These are phyloP conservation scores for Schwanniomyces occidentalis DNA, from an alignment of 805 yeast genomes.

Conservation along the genomic window DNA sequence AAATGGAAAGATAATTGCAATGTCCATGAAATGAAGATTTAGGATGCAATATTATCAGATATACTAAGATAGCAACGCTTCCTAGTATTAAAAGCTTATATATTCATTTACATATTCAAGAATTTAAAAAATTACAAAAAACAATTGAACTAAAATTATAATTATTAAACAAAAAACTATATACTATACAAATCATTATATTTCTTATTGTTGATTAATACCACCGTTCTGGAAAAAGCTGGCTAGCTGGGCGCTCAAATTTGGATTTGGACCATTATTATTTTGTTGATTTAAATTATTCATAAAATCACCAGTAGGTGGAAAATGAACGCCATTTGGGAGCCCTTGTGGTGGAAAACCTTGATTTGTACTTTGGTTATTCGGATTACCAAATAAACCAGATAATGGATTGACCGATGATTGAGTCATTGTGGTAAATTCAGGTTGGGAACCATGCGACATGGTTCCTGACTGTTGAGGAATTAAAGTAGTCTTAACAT, in stretches of 20 bases:
- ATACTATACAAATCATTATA: too few species aligned
- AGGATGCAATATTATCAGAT: too few species aligned
- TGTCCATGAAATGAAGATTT: too few species aligned
- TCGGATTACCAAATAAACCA: constrained; percentile 39
- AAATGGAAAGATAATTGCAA: too few species aligned
- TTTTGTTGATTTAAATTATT: constrained; percentile 17
- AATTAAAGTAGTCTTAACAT: constrained; percentile 34
- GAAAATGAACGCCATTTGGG: constrained; percentile 14
- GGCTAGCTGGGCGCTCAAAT: constrained; percentile 40
- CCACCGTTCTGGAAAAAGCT: constrained; percentile 33
- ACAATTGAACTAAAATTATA: too few species aligned
- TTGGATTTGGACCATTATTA: constrained; percentile 17
- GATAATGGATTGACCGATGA: constrained; percentile 47
- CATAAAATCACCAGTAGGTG: constrained; percentile 16
- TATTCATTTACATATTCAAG: too few species aligned
- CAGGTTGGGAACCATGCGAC: constrained; percentile 39
- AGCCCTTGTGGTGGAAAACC: constrained; percentile 6
- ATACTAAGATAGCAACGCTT: too few species aligned
- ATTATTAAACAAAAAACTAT: too few species aligned
- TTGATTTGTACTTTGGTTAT: constrained; percentile 9
- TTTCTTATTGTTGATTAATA: constrained; percentile 9
- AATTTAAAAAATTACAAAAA: too few species aligned
- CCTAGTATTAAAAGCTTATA: too few species aligned
- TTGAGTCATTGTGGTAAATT: constrained; percentile 32
- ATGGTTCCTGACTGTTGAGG: constrained; percentile 21